Base-by-base conservation (phyloP, 305 asterid genomes). In the Fraxinus baroniana region DNA sequence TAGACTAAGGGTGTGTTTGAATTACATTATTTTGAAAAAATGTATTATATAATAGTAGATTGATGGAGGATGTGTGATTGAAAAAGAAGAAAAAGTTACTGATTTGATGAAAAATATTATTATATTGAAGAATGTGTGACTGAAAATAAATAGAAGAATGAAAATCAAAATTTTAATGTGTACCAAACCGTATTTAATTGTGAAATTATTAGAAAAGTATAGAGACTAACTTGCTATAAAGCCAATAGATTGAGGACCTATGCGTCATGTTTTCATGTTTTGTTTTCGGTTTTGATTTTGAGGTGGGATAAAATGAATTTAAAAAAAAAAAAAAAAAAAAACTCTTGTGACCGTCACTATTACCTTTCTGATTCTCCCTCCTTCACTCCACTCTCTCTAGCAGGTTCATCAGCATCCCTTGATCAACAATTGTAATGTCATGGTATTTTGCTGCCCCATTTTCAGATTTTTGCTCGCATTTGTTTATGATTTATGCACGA, bases 271-370 rank as follows among this genome's bases (percentile, higher is more conserved):
- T n/a, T 73, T 76, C 5, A n/a, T 24, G n/a, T 39, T 52, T 13
- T 60, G 5, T 3, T 55, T 5, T 5, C 12, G 66, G 26, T 55
- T 55, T 55, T 55, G 26, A 55, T 5, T 74, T 80, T 30, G 78
- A 79, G 84, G 83, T 74, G 74, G 7, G 22, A 28, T 78, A 90
- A 88, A 79, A 81, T 81, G 81, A 86, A 78, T 84, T 90, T 84
- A 4, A 49, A 88, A 86, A 68, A 88, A 86, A 66, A 68, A 88
- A 86, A 66, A 35, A 35, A 37, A 37, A 36, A 36, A 36, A 36
- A 36, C 84, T 82, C 97, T 88, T 92, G 97, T 90, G 94, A 91
- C 91, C 26, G 85, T 85, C 89, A 74, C 89, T 75, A 79, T 84
- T 86, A 81, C 62, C 91, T 85, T 84, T 87, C 93, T 90, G 76